These are phyloP conservation scores for Carex littledalei DNA, from an alignment of 176 grass and related monocot genomes.

Conservation along the genomic window DNA sequence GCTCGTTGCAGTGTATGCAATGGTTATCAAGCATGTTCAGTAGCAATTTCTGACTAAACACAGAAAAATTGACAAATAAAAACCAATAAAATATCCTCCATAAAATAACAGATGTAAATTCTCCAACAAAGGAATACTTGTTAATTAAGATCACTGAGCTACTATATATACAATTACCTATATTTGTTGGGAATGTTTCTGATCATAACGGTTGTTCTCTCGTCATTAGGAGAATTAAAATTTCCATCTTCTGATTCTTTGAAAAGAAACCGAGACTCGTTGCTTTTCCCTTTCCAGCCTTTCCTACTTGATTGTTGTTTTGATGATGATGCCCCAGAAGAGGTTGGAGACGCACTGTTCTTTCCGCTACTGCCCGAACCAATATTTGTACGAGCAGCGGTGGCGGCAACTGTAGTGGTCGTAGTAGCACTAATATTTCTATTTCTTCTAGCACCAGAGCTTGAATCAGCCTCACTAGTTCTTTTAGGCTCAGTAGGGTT, in stretches of 20 bases:
- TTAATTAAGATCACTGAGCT: not conserved
- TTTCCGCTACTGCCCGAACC: not conserved
- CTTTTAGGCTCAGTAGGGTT: constrained; percentile 15
- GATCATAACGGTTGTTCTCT: constrained; percentile 96
- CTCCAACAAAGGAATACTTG: not conserved
- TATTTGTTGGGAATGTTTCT: constrained; percentile 99
- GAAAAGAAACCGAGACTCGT: constrained; percentile 71
- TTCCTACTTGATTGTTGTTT: constrained; percentile 37
- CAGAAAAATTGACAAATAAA: constrained; percentile 13
- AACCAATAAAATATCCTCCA: constrained; percentile 7
- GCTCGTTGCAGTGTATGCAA: constrained; percentile 83
- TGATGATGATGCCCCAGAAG: constrained; percentile 14
- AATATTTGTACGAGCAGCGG: not conserved
- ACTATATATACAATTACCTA: constrained; percentile 40
- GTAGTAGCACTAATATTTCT: constrained; percentile 30
- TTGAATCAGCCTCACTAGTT: not conserved
- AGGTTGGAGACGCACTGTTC: not conserved
- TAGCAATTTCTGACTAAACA: constrained; percentile 79
- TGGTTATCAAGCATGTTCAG: constrained; percentile 97
- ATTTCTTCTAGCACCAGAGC: not conserved
- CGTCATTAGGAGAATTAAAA: constrained; percentile 30
- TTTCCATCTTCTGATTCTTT: constrained; percentile 34
- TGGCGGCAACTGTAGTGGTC: not conserved
- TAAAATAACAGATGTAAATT: constrained; percentile 29
- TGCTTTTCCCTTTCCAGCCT: constrained; percentile 38